Conservation (phyloP, 164 flowering plant species). For the Malania oleifera region DNA sequence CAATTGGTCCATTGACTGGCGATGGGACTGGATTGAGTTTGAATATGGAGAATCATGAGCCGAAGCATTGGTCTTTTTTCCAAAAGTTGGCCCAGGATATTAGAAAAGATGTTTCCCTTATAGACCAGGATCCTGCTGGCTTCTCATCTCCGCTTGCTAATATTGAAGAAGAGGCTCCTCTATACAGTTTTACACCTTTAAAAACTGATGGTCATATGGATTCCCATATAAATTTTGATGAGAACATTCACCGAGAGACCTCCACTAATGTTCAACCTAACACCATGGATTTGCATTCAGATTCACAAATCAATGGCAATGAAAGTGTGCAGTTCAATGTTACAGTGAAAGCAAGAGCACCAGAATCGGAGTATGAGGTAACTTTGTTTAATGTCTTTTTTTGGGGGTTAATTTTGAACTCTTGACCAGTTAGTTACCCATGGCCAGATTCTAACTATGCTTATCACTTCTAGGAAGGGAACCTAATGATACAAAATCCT, state of each 20-base stretch:
- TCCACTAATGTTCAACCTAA: slow-evolving; percentile 15
- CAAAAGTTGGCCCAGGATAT: slow-evolving; percentile 68
- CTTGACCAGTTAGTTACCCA: background rate
- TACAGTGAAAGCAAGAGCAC: slow-evolving; percentile 30
- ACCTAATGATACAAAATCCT: slow-evolving; percentile 25
- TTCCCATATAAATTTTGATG: slow-evolving; percentile 27
- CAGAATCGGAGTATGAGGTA: slow-evolving; percentile 75
- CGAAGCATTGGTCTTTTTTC: slow-evolving; percentile 88
- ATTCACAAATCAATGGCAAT: slow-evolving; percentile 29
- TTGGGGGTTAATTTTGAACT: background rate
- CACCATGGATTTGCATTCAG: slow-evolving; percentile 15
- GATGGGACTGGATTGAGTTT: slow-evolving; percentile 83
- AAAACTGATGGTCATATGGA: slow-evolving; percentile 25
- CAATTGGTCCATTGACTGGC: slow-evolving; percentile 25
- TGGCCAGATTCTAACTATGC: slow-evolving; percentile 8
- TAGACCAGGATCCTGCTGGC: slow-evolving; percentile 70
- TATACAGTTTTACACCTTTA: slow-evolving; percentile 32
- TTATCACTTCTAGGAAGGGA: slow-evolving; percentile 55
- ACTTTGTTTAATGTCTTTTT: background rate
- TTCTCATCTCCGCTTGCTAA: slow-evolving; percentile 39
- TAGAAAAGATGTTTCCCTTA: slow-evolving; percentile 67
- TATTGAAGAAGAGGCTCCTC: slow-evolving; percentile 33
- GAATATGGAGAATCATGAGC: slow-evolving; percentile 86
- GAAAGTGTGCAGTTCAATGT: slow-evolving; percentile 50
- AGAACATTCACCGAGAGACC: slow-evolving; percentile 25